phyloP scores from a whole-genome alignment of 2,329 filamentous ascomycete species.

The Penicillium palitans region DNA sequence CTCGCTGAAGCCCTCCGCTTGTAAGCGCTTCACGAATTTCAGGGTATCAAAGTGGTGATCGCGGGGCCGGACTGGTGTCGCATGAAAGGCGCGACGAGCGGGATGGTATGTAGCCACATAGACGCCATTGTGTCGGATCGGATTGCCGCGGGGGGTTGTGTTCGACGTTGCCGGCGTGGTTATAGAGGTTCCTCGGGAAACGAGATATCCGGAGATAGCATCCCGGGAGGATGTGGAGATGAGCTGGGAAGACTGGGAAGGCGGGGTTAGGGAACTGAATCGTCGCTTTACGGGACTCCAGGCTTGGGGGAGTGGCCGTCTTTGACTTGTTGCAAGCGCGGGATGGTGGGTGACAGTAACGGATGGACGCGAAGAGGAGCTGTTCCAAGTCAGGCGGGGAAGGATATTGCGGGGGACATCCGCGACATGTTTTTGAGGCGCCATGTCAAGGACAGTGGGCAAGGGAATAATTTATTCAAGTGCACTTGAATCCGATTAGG shows the following conservation, averaged over 20 bases:
- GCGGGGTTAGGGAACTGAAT: conserved; percentile 16
- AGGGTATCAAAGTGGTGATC: conserved; percentile 98
- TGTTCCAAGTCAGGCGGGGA: conserved; percentile 46
- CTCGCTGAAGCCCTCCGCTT: conserved; percentile 91
- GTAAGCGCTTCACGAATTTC: conserved; percentile 89
- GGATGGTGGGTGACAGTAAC: conserved; percentile 31
- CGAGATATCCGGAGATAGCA: conserved; percentile 17
- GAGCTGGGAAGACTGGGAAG: conserved; percentile 16
- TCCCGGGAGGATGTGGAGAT: conserved; percentile 19
- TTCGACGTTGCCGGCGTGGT: conserved; percentile 14
- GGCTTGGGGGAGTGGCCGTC: conserved; percentile 24
- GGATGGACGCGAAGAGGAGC: conserved; percentile 36
- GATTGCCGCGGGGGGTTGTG: conserved; percentile 26
- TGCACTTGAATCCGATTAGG: neutral
- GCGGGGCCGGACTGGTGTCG: conserved; percentile 59
- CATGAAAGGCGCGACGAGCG: conserved; percentile 59
- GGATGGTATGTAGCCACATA: conserved; percentile 48
- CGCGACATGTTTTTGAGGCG: conserved; percentile 42
- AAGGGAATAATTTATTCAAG: neutral
- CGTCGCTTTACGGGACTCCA: conserved; percentile 26
- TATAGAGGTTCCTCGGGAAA: conserved; percentile 24
- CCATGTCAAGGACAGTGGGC: conserved; percentile 33
- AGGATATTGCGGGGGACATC: conserved; percentile 47
- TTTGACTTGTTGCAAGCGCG: conserved; percentile 28
- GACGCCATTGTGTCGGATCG: conserved; percentile 49